These are phyloP conservation scores for Geotrichum reessii DNA, from an alignment of 1,139 yeast genomes.

Conservation along the genomic window DNA sequence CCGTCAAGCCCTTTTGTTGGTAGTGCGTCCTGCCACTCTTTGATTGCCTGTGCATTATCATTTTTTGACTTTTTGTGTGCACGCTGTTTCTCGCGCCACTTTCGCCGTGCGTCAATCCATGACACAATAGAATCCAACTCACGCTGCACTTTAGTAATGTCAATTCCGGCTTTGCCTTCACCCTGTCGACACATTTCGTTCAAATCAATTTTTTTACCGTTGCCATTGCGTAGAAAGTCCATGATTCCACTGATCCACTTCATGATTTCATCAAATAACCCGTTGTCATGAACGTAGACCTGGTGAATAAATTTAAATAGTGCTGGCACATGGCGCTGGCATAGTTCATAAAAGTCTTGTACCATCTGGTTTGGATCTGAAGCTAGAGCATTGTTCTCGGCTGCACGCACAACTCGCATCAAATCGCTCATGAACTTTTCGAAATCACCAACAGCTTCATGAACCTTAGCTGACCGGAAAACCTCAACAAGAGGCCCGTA, in stretches of 20 bases:
- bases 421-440: slow-evolving; percentile 71
- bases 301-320: slow-evolving; percentile 72
- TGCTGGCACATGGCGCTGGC: slow-evolving; percentile 64
- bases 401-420: slow-evolving; percentile 47
- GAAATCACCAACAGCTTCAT: slow-evolving; percentile 66
- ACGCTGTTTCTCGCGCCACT: slow-evolving; percentile 31
- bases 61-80: slow-evolving; percentile 4
- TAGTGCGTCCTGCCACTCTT: slow-evolving; percentile 30
- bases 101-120: slow-evolving; percentile 43
- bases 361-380: slow-evolving; percentile 54
- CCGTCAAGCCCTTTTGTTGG: slow-evolving; percentile 44
- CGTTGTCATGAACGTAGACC: slow-evolving; percentile 67
- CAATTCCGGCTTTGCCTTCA: slow-evolving; percentile 41
- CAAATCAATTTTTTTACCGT: slow-evolving; percentile 34
- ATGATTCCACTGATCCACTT: slow-evolving; percentile 64
- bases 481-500: slow-evolving; percentile 78
- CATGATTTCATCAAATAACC: slow-evolving; percentile 64
- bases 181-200: slow-evolving; percentile 27
- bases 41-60: slow-evolving; percentile 30
- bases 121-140: slow-evolving; percentile 46
- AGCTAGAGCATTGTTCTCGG: slow-evolving; percentile 46
- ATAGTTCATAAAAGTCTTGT: slow-evolving; percentile 55
- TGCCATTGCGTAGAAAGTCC: slow-evolving; percentile 54
- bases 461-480: slow-evolving; percentile 70
- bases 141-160: slow-evolving; percentile 38